Base-by-base conservation (phyloP, 306 rosid genomes). In the cucumber (Cucumis sativus) region DNA sequence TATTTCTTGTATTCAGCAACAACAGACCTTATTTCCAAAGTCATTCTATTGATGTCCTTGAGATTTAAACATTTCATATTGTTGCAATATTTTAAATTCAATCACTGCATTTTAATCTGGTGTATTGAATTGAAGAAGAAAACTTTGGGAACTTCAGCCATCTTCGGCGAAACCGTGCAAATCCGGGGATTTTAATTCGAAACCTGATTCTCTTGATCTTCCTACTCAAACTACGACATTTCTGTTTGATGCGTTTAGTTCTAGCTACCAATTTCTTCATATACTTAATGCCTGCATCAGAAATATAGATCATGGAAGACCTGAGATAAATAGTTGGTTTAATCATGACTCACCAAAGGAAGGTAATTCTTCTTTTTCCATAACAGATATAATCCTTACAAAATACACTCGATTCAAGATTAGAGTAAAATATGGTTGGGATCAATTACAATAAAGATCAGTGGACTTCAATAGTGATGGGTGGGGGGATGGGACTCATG, bases 101-200 rank as follows among this genome's bases (percentile, higher is more conserved):
- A 59, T 43, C 47, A 30, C 66, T 45, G 80, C 88, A 90, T 21
- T 92, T 83, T 65, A 95, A 51, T 87, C 82, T 90, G 66, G 80
- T 75, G 69, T 95, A 88, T 75, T 82, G 72, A 20, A 1, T 78
- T 10, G 97, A 88, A 77, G 89, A 84, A 69, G 91, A 75, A 85
- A 89, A 87, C 82, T 80, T 90, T 28, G 96, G 93, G 60, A 91
- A 77, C 75, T 83, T 88, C 78, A 90, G 79, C 96, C 97, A 95
- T 78, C 89, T 83, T 57, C 82, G 89, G 72, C 83, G 93, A 78
- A 95, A 88, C 10, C 84, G 89, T 67, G 89, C 84, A 67, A 92
- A 87, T 78, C 97, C 97, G 13, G 62, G 91, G 79, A 92, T 89
- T 81, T 83, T 88, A 59, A 92, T 85, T 68, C 87, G 85, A 67